Evolutionary conservation across 1,139 yeast species (phyloP).

Genomic region (Groenewaldozyma sp.): DNA sequence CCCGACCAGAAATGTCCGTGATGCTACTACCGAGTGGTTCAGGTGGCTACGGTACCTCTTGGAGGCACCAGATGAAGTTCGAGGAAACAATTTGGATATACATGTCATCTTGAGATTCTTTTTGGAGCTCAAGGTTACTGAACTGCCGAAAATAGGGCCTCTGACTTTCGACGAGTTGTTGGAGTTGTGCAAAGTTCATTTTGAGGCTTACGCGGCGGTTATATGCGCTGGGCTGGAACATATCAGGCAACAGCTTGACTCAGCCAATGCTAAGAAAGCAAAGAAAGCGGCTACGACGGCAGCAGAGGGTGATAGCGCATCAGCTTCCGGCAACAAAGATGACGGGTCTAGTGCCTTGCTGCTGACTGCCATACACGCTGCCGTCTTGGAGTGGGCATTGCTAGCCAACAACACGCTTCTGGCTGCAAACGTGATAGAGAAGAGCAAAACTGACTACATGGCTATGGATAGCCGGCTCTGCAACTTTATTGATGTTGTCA

Average conservation of each 20-base stretch:
- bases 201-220: neutral
- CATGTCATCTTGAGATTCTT: neutral
- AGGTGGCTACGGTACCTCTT: no score
- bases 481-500: neutral
- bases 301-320: no score
- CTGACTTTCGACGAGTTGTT: neutral
- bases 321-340: neutral
- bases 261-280: neutral
- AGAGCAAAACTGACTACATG: conserved; percentile 3
- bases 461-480: conserved; percentile 6
- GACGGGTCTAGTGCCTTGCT: neutral
- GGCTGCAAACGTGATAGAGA: conserved; percentile 4
- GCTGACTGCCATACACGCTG: conserved; percentile 10
- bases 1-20: neutral
- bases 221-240: neutral
- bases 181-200: neutral
- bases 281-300: no score
- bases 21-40: no score
- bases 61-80: no score
- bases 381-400: conserved; percentile 7
- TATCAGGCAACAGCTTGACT: neutral
- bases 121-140: neutral
- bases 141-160: neutral
- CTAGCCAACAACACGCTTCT: conserved; percentile 1
- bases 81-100: neutral